Evolutionary conservation across 2,329 filamentous ascomycete genomes (phyloP).

Genomic region (Fusarium vanettenii): DNA sequence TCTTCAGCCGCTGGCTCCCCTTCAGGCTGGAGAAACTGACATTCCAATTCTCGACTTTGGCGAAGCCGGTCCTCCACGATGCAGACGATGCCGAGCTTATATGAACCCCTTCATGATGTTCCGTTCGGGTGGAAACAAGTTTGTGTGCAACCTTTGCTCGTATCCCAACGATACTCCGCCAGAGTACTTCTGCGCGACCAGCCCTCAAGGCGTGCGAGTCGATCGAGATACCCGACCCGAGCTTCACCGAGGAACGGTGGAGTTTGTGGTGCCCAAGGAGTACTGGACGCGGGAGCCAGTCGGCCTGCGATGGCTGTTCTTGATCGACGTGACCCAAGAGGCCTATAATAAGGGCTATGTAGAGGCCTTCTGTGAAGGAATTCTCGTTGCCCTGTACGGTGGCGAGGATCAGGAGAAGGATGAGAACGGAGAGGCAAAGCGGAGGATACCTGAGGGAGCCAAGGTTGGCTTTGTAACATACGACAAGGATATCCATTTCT

Average conservation of each 20-base stretch:
- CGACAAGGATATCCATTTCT: slow-evolving; percentile 97
- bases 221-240: slow-evolving; percentile 92
- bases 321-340: slow-evolving; percentile 94
- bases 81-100: slow-evolving; percentile 92
- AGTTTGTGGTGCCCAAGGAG: slow-evolving; percentile 97
- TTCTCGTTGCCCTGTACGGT: slow-evolving; percentile 86
- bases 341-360: slow-evolving; percentile 91
- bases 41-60: slow-evolving; percentile 97
- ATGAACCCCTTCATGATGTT: slow-evolving; percentile 99
- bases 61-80: slow-evolving; percentile 88
- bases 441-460: slow-evolving; percentile 78
- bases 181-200: slow-evolving; percentile 94
- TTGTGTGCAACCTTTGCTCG: slow-evolving; percentile 97
- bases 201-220: slow-evolving; percentile 85
- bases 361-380: slow-evolving; percentile 89
- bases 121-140: slow-evolving; percentile 91
- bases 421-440: slow-evolving; percentile 64
- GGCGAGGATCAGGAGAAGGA: slow-evolving; percentile 63
- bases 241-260: slow-evolving; percentile 89
- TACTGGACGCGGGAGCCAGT: slow-evolving; percentile 98
- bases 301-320: slow-evolving; percentile 86
- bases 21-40: slow-evolving; percentile 85
- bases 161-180: slow-evolving; percentile 94
- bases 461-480: slow-evolving; percentile 96
- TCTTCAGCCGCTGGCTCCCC: slow-evolving; percentile 85